These are phyloP conservation scores for Ceratocystis lukuohia DNA, from an alignment of 2,329 filamentous ascomycete species.

Conservation along the genomic window DNA sequence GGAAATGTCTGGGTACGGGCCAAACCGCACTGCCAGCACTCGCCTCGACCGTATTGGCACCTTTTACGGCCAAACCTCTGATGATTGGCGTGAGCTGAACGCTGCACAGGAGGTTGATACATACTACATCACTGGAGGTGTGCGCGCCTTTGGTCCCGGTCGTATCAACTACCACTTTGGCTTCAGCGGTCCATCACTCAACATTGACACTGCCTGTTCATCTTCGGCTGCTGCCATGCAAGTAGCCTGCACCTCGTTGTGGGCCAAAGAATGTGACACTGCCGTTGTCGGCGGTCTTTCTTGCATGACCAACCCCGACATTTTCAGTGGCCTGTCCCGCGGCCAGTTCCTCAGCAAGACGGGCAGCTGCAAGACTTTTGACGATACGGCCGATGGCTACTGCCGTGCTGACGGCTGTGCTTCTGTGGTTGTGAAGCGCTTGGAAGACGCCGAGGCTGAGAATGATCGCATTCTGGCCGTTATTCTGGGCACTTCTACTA, in stretches of 20 bases:
- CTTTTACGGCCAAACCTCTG: conserved; percentile 64
- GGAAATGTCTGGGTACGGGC: conserved; percentile 60
- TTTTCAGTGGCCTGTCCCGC: conserved; percentile 60
- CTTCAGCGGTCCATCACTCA: conserved; percentile 59
- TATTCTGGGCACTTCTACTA: conserved; percentile 61
- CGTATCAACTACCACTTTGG: conserved; percentile 70
- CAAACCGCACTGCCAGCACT: conserved; percentile 53
- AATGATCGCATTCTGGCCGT: conserved; percentile 66
- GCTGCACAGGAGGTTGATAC: conserved; percentile 51
- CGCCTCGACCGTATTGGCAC: conserved; percentile 47
- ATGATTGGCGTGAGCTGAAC: conserved; percentile 70
- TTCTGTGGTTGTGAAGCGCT: conserved; percentile 62
- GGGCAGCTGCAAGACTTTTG: conserved; percentile 67
- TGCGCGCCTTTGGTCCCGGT: conserved; percentile 38
- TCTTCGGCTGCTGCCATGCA: conserved; percentile 61
- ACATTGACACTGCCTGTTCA: conserved; percentile 64
- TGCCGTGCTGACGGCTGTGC: conserved; percentile 67
- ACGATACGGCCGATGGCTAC: conserved; percentile 69
- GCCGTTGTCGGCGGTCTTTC: conserved; percentile 68
- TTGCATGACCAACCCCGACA: conserved; percentile 68
- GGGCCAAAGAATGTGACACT: conserved; percentile 65
- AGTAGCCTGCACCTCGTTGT: conserved; percentile 55
- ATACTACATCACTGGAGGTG: conserved; percentile 40
- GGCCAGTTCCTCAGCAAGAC: conserved; percentile 68
- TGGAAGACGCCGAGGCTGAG: conserved; percentile 64